Evolutionary conservation across 805 yeast species (phyloP).

Genomic region (Vanderwaltozyma polyspora): DNA sequence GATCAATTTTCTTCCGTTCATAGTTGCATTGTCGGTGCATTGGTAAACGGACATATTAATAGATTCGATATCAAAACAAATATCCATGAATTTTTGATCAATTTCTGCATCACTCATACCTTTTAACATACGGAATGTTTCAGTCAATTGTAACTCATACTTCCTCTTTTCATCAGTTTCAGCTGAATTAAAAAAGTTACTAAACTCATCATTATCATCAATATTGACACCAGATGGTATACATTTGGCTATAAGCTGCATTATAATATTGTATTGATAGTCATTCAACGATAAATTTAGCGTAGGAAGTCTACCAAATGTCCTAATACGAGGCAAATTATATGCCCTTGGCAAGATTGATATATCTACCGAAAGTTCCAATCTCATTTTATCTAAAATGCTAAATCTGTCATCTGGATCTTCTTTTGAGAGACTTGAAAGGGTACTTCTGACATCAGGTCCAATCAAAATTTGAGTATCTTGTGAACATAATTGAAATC

Average conservation of each 20-base stretch:
- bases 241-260: constrained; percentile 62
- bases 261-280: constrained; percentile 77
- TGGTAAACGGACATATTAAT: constrained; percentile 54
- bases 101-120: constrained; percentile 34
- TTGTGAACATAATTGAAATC: constrained; percentile 61
- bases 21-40: constrained; percentile 51
- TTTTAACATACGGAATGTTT: constrained; percentile 22
- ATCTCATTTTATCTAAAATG: constrained; percentile 63
- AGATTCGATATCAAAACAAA: constrained; percentile 55
- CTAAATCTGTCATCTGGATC: constrained; percentile 33
- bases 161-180: constrained; percentile 10
- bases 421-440: constrained; percentile 51
- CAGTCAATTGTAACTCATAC: constrained; percentile 19
- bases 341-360: constrained; percentile 78
- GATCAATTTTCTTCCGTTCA: constrained; percentile 56
- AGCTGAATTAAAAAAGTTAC: constrained; percentile 2
- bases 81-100: constrained; percentile 57
- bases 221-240: constrained; percentile 39
- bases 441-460: constrained; percentile 63
- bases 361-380: constrained; percentile 64
- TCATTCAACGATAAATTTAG: constrained; percentile 70
- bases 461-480: constrained; percentile 89
- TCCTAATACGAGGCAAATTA: constrained; percentile 57
- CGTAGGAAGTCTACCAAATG: constrained; percentile 68
- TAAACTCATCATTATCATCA: constrained; percentile 5